Base-by-base conservation (phyloP, 2,329 filamentous ascomycete genomes). In the Escovopsis sp. region DNA sequence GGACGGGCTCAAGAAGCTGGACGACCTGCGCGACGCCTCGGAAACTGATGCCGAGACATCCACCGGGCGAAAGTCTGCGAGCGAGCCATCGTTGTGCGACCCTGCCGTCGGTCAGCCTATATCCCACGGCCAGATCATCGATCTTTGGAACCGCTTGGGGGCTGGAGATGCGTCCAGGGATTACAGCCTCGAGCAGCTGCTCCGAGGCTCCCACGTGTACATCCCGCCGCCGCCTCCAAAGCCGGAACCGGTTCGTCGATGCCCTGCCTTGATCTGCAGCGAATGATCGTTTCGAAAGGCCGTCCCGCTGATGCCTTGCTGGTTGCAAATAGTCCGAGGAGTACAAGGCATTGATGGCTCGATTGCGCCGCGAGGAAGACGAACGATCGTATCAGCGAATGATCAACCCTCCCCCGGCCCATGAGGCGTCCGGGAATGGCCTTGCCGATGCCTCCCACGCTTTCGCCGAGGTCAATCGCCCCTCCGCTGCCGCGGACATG, bases 311-410 rank as follows among this genome's bases (percentile, higher is more conserved):
- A 34, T 13, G 27, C 12, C 47, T 54, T 32, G 56, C 27, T 6
- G 27, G 7, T 24, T 2, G 14, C 15, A 16, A 42, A 9, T 45
- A 93, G 77, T 81, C 81, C 1, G 66, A 78, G 7, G 82, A 94
- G 62, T 96, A 89, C 65, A 84, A 85, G 58, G 81, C 80, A 7
- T 68, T 94, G 2, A 96, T 96, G 86, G 78, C 79, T 20, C 78
- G 81, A 13, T 76, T 98, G 15, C 84, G 86, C 47, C 76, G 73
- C 45, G 79, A 91, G 53, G 82, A 89, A 63, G 88, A 96, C 66
- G 74, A 79, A 49, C 76, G 81, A 46, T 72, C 76, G 40, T 98
- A 96, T 66, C 74, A 85, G 50, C 77, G 80, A 55, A 86, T 96
- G 79, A 64, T 81, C 39, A 78, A 80, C 47, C 75, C 79, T 2